phyloP scores from a whole-genome alignment of 2,329 filamentous ascomycete species.

The Aureobasidium sp. region DNA sequence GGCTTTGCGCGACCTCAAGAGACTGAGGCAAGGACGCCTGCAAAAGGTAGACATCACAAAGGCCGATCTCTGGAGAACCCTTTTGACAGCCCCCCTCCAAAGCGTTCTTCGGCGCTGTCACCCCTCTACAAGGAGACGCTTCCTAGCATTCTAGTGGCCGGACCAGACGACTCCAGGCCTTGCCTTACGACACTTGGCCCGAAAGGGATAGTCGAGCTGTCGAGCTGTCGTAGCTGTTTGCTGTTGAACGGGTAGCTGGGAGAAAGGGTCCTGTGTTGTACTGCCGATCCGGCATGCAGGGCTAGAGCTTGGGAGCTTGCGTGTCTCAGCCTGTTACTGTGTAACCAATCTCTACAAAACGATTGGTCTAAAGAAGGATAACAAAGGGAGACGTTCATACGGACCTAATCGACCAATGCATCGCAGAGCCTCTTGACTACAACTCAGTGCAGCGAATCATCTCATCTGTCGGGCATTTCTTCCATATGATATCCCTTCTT shows the following conservation, averaged over 20 bases:
- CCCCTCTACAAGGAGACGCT: neutral
- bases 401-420: neutral
- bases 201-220: neutral
- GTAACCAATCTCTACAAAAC: neutral
- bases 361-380: neutral
- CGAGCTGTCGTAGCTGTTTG: neutral
- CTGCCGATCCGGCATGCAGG: neutral
- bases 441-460: neutral
- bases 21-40: slow-evolving; percentile 5
- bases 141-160: neutral
- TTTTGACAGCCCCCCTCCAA: neutral
- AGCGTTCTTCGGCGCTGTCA: neutral
- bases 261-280: neutral
- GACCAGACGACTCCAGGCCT: neutral
- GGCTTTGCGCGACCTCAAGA: neutral
- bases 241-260: slow-evolving; percentile 1
- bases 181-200: neutral
- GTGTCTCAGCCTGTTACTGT: slow-evolving; percentile 1
- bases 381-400: neutral
- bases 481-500: neutral
- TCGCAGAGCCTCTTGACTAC: neutral
- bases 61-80: neutral
- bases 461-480: neutral
- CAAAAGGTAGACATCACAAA: neutral
- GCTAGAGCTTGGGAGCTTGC: neutral